phyloP scores from a whole-genome alignment of 352 stramenopile genomes.

The Globisporangium radiosum region DNA sequence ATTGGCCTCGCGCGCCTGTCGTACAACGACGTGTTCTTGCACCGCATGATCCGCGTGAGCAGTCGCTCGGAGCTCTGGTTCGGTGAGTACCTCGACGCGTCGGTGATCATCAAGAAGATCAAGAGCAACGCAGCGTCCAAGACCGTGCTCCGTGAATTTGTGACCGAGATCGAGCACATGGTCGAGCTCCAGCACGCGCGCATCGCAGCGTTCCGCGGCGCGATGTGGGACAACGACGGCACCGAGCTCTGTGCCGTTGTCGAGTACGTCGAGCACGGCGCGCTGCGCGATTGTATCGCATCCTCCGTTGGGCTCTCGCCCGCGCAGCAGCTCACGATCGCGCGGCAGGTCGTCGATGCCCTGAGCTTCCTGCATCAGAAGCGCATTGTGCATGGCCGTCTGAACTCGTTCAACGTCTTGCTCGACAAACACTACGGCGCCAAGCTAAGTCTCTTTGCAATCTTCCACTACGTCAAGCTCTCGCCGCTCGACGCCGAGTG shows the following conservation, averaged over 20 bases:
- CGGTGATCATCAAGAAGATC: conserved; percentile 78
- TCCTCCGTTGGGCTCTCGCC: conserved; percentile 33
- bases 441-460: conserved; percentile 72
- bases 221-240: conserved; percentile 67
- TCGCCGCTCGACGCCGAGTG: conserved; percentile 63
- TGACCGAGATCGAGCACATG: conserved; percentile 80
- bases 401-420: conserved; percentile 76
- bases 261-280: conserved; percentile 56
- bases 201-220: conserved; percentile 63
- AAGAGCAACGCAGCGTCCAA: conserved; percentile 67
- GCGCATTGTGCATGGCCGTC: conserved; percentile 65
- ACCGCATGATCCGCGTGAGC: conserved; percentile 70
- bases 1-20: conserved; percentile 57
- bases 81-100: conserved; percentile 55
- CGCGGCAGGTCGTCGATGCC: conserved; percentile 59
- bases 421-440: conserved; percentile 56
- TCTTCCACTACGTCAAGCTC: conserved; percentile 75
- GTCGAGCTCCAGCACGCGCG: conserved; percentile 55
- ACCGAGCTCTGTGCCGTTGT: conserved; percentile 70
- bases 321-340: conserved; percentile 63
- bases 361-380: conserved; percentile 61
- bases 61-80: conserved; percentile 70
- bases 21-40: conserved; percentile 66
- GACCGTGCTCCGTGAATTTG: conserved; percentile 57
- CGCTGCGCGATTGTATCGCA: conserved; percentile 53